Base-by-base conservation (phyloP, 805 yeast species). In the Spencermartinsiella europaea region DNA sequence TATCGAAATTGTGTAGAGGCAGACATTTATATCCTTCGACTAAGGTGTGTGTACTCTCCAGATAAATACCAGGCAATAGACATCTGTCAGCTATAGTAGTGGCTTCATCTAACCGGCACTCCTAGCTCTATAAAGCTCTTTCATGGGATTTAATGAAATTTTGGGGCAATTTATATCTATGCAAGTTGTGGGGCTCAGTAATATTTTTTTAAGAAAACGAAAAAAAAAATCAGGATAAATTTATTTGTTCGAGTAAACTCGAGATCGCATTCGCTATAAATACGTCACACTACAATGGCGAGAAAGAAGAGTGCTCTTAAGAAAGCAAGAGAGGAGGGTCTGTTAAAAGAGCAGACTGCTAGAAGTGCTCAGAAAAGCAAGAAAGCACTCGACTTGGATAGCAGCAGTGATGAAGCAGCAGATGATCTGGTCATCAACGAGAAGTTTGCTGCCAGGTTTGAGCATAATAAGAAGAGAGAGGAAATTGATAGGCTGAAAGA, bases 261-360 rank as follows among this genome's bases (percentile, higher is more conserved):
- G n/a, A n/a, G n/a, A n/a, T n/a, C n/a, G n/a, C n/a, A n/a, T n/a
- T n/a, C n/a, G n/a, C n/a, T n/a, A n/a, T n/a, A n/a, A n/a, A n/a
- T n/a, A n/a, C n/a, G n/a, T n/a, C n/a, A n/a, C n/a, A n/a, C n/a
- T 25, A 42, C 14, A 31, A 85, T 85, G 95, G 82, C 93, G 37
- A 81, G 95, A 78, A 86, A 85, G 81, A 85, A 85, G 74, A 83
- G 91, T 20, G 89, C 90, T 35, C 72, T 89, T 46, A 84, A 82
- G 60, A 82, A 69, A 59, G 90, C 90, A 8, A 73, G 69, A 60
- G 81, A 56, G 33, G 48, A 51, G 36, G 45, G n/a, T 49, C 34
- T 41, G 38, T 36, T 44, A 16, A 45, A 47, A 21, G 35, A 14
- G 7, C 25, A 38, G 85, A 85, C 74, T 83, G 91, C 20, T 89